These are phyloP conservation scores for Penicillium sp. DNA, from an alignment of 2,329 filamentous ascomycete species.

Conservation along the genomic window DNA sequence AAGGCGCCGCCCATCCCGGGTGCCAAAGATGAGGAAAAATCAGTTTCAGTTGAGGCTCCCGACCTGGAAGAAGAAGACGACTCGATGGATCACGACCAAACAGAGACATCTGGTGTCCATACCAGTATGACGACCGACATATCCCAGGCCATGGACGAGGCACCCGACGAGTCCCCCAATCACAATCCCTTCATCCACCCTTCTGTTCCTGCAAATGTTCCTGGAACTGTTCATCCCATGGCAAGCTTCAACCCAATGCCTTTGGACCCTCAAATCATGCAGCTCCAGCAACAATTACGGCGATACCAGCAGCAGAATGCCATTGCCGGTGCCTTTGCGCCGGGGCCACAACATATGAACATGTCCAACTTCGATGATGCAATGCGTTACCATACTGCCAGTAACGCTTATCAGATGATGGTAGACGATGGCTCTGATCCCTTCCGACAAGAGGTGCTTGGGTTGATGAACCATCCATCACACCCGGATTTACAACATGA, in stretches of 20 bases:
- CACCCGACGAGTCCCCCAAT: conserved; percentile 31
- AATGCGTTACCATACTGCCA: conserved; percentile 45
- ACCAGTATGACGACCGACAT: conserved; percentile 14
- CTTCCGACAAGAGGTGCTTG: conserved; percentile 47
- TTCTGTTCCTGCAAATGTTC: conserved; percentile 40
- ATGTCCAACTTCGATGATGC: conserved; percentile 47
- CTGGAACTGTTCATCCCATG: conserved; percentile 47
- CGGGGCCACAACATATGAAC: conserved; percentile 39
- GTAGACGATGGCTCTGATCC: conserved; percentile 49
- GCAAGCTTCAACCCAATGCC: conserved; percentile 58
- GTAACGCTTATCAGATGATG: conserved; percentile 51
- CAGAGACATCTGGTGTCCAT: conserved; percentile 13
- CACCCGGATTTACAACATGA: conserved; percentile 49
- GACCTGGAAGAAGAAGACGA: conserved; percentile 28
- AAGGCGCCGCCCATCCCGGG: conserved; percentile 58
- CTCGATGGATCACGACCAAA: conserved; percentile 25
- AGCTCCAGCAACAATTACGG: conserved; percentile 53
- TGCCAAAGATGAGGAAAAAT: conserved; percentile 37
- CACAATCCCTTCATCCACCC: conserved; percentile 43
- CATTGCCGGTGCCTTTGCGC: conserved; percentile 44
- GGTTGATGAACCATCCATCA: conserved; percentile 46
- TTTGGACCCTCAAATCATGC: conserved; percentile 67
- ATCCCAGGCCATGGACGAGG: conserved; percentile 34
- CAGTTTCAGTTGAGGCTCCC: conserved; percentile 24
- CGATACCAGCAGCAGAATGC: conserved; percentile 48